A percentile compares a stretch with the other conserved stretches of the same genome.
These are phyloP conservation scores for Trichoderma aggressivum DNA, from an alignment of 2,329 filamentous ascomycete species.

Conservation along the genomic window DNA sequence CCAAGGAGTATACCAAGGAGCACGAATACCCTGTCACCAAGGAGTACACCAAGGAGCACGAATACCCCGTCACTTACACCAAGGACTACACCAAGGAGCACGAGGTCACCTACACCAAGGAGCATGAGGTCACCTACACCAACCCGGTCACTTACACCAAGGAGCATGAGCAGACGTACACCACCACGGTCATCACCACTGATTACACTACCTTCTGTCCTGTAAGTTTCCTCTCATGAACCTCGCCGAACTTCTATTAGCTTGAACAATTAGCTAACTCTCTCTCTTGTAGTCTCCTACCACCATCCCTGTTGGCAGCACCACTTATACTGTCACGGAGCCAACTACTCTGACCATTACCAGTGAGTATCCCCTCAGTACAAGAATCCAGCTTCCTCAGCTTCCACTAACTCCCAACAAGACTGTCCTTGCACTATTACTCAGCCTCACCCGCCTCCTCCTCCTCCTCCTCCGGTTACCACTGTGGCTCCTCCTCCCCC, in stretches of 20 bases:
- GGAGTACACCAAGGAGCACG: not conserved
- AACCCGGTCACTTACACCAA: not conserved
- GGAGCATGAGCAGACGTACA: not conserved
- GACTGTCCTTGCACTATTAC: slow-evolving; percentile 48
- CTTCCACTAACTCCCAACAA: slow-evolving; percentile 32
- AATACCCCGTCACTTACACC: not conserved
- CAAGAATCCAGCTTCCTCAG: not conserved
- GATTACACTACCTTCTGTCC: slow-evolving; percentile 44
- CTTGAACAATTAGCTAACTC: not conserved
- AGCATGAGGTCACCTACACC: not conserved
- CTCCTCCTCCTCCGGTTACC: slow-evolving; percentile 15
- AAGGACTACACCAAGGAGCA: not conserved
- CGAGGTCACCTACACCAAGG: not conserved
- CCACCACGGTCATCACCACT: slow-evolving; percentile 37
- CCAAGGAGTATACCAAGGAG: not conserved
- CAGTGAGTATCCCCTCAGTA: slow-evolving; percentile 33
- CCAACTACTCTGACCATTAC: slow-evolving; percentile 44
- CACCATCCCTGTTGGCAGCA: slow-evolving; percentile 39
- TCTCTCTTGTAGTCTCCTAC: slow-evolving; percentile 24
- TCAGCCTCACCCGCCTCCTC: slow-evolving; percentile 22
- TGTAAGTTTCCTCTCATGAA: slow-evolving; percentile 29
- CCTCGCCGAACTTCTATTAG: not conserved
- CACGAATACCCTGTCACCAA: not conserved
- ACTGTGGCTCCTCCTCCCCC: slow-evolving; percentile 1
- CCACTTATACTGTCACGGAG: slow-evolving; percentile 44